Conservation (phyloP, 148 eudicot species). For the Nyssa sinensis region DNA sequence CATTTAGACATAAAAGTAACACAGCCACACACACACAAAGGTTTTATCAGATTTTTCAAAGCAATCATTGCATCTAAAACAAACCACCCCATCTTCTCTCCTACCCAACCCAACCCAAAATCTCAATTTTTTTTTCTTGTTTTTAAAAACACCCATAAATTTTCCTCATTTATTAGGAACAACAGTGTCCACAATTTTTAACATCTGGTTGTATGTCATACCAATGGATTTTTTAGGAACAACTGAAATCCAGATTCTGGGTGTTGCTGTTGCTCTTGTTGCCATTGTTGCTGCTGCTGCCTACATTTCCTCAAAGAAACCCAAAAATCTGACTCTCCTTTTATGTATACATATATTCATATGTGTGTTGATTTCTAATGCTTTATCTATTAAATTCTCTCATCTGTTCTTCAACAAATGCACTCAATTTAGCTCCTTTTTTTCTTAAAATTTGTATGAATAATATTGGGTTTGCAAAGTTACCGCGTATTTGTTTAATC, state of each 20-base stretch:
- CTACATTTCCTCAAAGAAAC: conserved; percentile 53
- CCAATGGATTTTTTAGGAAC: conserved; percentile 56
- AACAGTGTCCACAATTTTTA: no score
- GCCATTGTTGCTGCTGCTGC: conserved; percentile 60
- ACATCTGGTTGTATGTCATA: no score
- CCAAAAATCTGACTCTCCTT: no score
- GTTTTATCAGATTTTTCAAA: neutral
- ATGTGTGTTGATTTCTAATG: neutral
- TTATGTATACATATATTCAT: conserved; percentile 35
- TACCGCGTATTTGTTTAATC: neutral
- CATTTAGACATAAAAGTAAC: no score
- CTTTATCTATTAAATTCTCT: no score
- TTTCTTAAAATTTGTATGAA: neutral
- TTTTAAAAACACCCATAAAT: neutral
- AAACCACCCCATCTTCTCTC: neutral
- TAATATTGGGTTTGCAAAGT: neutral
- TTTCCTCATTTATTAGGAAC: no score
- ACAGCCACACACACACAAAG: no score
- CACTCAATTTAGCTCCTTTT: no score
- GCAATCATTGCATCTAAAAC: neutral
- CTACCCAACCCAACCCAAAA: neutral
- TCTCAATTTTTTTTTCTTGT: neutral
- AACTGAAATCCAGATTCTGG: conserved; percentile 56
- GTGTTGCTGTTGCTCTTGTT: conserved; percentile 58
- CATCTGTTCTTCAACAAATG: no score